Base-by-base conservation (phyloP, 331 rosid genomes). In the Acacia concinna region DNA sequence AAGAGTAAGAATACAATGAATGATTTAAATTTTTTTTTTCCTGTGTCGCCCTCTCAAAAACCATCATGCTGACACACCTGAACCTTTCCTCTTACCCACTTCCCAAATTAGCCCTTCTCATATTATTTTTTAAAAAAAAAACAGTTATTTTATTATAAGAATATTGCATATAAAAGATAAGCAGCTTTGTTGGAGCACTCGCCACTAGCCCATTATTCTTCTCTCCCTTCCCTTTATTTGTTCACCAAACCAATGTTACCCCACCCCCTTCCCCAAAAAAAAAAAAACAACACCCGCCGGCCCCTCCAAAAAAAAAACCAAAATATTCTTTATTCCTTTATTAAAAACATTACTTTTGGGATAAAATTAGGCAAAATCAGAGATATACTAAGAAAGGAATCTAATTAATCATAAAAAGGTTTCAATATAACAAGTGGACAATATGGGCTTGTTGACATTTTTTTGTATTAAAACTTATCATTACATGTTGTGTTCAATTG, bases 361-460 rank as follows among this genome's bases (percentile, higher is more conserved):
- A 59, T 27, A 59, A 23, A 56, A 46, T 0, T 11, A 0, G 6
- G 20, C 5, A 46, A 15, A 46, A 46, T 46, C 20, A 46, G 51
- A 46, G 5, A 14, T 14, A 4, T 0, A n/a, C n/a, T 1, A 12
- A 0, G 5, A 20, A 46, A 1, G 17, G 5, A 46, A 46, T 12
- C 4, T 14, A 46, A 13, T 46, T 46, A 11, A 11, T 11, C 1
- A 12, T 38, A 0, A 38, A 38, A 46, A 46, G 4, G n/a, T 46
- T 6, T 46, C n/a, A 11, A 46, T 46, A 46, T 46, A 46, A 46
- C n/a, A 46, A 14, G 0, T 37, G 11, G 8, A 10, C 2, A 37
- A 0, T 0, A 37, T 37, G 0, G 1, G 8, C 8, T 0, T 37
- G 2, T 37, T 7, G 2, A n/a, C n/a, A n/a, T n/a, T n/a, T n/a